These are phyloP conservation scores for Rugosomyces carneus DNA, from an alignment of 1,284 basidiomycete genomes.

Conservation along the genomic window DNA sequence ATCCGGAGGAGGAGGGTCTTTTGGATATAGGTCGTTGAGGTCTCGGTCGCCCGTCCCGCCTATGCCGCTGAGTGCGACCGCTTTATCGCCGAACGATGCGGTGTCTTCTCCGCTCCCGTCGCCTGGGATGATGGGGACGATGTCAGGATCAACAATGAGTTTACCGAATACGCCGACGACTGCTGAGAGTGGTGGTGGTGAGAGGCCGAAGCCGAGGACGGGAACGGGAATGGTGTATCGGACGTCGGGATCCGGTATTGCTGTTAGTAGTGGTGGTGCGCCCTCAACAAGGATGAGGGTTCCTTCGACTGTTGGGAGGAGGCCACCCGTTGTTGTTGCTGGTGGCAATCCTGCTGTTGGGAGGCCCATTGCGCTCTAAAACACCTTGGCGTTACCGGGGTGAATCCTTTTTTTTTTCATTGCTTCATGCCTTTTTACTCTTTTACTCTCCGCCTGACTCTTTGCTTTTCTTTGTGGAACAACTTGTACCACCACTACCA, in stretches of 20 bases:
- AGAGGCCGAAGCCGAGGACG: slow-evolving; percentile 45
- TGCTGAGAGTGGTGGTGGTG: slow-evolving; percentile 2
- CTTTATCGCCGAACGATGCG: slow-evolving; percentile 3
- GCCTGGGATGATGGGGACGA: slow-evolving; percentile 3
- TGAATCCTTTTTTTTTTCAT: too few relatives aligned
- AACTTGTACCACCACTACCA: too few relatives aligned
- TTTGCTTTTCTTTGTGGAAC: too few relatives aligned
- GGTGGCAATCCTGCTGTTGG: too few relatives aligned
- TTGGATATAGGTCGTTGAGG: slow-evolving; percentile 13
- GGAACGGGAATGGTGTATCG: slow-evolving; percentile 68
- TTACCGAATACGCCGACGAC: slow-evolving; percentile 8
- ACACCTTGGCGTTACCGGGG: too few relatives aligned
- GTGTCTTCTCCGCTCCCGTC: background rate
- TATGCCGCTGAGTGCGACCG: slow-evolving; percentile 8
- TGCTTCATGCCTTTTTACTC: too few relatives aligned
- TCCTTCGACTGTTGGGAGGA: too few relatives aligned
- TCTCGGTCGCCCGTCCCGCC: slow-evolving; percentile 10
- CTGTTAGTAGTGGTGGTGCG: too few relatives aligned
- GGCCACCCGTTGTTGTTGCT: too few relatives aligned
- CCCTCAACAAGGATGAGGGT: too few relatives aligned
- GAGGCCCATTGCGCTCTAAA: too few relatives aligned
- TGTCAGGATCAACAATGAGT: slow-evolving; percentile 14
- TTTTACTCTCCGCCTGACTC: too few relatives aligned
- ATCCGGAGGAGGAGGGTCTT: background rate
- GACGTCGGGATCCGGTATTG: slow-evolving; percentile 13